Evolutionary conservation across 371 early-diverging fungal genomes (phyloP).

Genomic region (Rhizomucor miehei): DNA sequence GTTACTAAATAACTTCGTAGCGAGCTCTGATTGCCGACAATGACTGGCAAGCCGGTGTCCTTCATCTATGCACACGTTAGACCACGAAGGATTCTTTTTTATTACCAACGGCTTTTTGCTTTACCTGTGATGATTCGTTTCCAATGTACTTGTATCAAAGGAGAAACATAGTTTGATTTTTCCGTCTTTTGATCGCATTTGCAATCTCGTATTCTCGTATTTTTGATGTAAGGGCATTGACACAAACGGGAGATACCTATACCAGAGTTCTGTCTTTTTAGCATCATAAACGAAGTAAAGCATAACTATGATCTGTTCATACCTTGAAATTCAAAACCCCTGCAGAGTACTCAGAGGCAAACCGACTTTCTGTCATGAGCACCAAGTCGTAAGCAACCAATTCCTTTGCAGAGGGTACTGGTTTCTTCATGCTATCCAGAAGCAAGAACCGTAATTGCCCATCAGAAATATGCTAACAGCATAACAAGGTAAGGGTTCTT

Average conservation of each 20-base stretch:
- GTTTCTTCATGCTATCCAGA: slow-evolving; percentile 35
- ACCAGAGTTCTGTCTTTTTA: too few relatives aligned
- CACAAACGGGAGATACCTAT: slow-evolving; percentile 30
- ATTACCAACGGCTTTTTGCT: slow-evolving; percentile 8
- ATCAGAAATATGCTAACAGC: slow-evolving; percentile 49
- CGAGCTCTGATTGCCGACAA: slow-evolving; percentile 41
- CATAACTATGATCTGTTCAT: not conserved
- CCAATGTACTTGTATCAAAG: slow-evolving; percentile 70
- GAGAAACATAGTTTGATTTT: slow-evolving; percentile 32
- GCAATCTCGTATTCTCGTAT: not conserved
- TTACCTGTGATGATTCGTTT: slow-evolving; percentile 78
- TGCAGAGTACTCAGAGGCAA: slow-evolving; percentile 55
- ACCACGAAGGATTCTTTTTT: too few relatives aligned
- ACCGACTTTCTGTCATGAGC: slow-evolving; percentile 60
- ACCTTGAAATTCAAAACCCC: slow-evolving; percentile 52
- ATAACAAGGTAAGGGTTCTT: not conserved
- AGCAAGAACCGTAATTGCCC: slow-evolving; percentile 44
- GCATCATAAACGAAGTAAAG: too few relatives aligned
- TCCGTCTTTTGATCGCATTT: slow-evolving; percentile 1
- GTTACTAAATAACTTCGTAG: slow-evolving; percentile 57
- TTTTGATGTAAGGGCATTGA: slow-evolving; percentile 32
- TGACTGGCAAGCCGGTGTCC: slow-evolving; percentile 30
- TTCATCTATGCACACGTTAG: slow-evolving; percentile 17
- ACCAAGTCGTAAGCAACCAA: slow-evolving; percentile 62
- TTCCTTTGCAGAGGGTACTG: slow-evolving; percentile 45